A percentile compares a stretch with the other conserved stretches of the same genome.
These are phyloP conservation scores for Pascua sp. DNA, from an alignment of 1,284 basidiomycete species.

Conservation along the genomic window DNA sequence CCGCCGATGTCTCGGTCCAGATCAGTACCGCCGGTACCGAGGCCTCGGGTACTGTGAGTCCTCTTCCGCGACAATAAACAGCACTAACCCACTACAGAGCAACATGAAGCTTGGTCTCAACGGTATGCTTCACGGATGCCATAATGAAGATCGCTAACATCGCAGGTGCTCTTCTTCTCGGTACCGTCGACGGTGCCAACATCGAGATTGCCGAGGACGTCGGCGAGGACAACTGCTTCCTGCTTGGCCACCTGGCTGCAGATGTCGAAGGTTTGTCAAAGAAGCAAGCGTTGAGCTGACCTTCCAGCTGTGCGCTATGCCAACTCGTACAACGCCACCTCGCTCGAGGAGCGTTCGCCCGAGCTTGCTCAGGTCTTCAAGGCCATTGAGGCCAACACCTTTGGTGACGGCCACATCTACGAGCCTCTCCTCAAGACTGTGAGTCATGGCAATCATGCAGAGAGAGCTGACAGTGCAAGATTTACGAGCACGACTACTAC, in stretches of 20 bases:
- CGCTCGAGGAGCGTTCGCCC: conserved; percentile 75
- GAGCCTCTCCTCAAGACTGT: conserved; percentile 59
- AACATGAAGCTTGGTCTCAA: conserved; percentile 82
- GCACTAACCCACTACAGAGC: conserved; percentile 32
- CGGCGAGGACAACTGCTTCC: conserved; percentile 60
- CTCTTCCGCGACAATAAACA: no score
- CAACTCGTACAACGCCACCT: conserved; percentile 73
- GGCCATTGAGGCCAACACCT: conserved; percentile 65
- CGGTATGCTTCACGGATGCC: conserved; percentile 3
- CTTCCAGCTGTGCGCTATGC: conserved; percentile 63
- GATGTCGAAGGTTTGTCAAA: conserved; percentile 61
- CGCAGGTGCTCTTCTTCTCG: conserved; percentile 61
- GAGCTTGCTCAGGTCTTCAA: conserved; percentile 64
- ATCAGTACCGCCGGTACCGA: conserved; percentile 93
- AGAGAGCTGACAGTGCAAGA: conserved; percentile 12
- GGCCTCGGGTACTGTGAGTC: conserved; percentile 48
- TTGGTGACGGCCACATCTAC: conserved; percentile 71
- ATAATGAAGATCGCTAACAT: no score
- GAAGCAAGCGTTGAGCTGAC: not conserved
- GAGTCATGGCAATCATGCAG: conserved; percentile 1
- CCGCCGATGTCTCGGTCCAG: conserved; percentile 86
- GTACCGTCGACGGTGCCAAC: conserved; percentile 75
- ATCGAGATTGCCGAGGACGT: conserved; percentile 92
- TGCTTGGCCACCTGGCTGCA: conserved; percentile 47
- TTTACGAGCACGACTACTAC: conserved; percentile 60